Evolutionary conservation across 208 protist genomes (phyloP), one percentile per base, ranked within the genome.

Genomic region (Acanthamoeba healyi): DNA sequence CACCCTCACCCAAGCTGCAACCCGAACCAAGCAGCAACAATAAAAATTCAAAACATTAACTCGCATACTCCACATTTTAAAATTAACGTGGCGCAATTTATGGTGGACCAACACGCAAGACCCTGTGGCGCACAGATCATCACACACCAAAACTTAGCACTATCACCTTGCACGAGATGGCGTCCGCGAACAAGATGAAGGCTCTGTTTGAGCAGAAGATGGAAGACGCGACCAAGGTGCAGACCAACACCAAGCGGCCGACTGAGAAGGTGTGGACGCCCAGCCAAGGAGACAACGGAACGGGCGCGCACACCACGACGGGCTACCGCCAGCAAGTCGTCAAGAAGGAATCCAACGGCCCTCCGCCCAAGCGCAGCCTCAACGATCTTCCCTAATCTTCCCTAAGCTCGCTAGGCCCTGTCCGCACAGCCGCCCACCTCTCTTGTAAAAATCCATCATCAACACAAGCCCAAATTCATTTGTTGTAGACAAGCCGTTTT

Each of bases 191-290:
- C 67, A 77, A 77, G 67, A 77, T 77, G 67, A 77, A 77, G 67
- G 67, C 67, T 77, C 67, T 77, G 36, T 77, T 77, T 44, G 67
- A 77, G 38, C 67, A 77, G 67, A 77, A 77, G 67, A 77, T 77
- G 67, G 67, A 77, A 46, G 67, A 77, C 46, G 67, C 67, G 7
- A 17, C 67, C 34, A 77, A 77, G 36, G 67, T 77, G 38, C 67
- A 77, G 29, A 77, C 67, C 34, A 77, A 77, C 67, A 77, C 67
- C 19, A 77, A 77, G 67, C 67, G 67, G 67, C 67, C 67, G 0
- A 87, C 24, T 19, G 79, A 87, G 32, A 61, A 63, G 46, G 79
- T 87, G 42, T 87, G 79, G 79, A 87, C 79, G 0, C 79, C 79
- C 7, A 87, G 40, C 79, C 46, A 51, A 14, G 79, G 79, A 10